Base-by-base conservation (phyloP, 768 basidiomycete genomes). In the Holtermannia corniformis region DNA sequence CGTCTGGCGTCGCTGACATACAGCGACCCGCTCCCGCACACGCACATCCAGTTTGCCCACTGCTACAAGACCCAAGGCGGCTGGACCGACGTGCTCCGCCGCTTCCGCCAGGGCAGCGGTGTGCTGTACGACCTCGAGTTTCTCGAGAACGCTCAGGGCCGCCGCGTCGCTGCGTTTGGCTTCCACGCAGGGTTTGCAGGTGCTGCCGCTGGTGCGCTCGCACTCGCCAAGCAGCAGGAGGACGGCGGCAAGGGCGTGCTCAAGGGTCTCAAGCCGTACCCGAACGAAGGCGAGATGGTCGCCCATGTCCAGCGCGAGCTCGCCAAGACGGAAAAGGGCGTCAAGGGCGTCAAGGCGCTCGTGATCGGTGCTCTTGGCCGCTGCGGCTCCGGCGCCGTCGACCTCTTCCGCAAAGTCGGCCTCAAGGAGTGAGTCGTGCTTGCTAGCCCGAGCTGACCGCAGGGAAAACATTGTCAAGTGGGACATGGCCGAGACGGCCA, bases 181-280 rank as follows among this genome's bases (percentile, higher is more conserved):
- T 99, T 85, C 76, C 87, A 97, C 71, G 95, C 95, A 12, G 95
- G 95, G 3, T 99, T 96, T 64, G 91, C 93, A n/a, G 95, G 95
- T 14, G 78, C 77, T 1, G 93, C 91, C 4, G 89, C 91, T 10
- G 77, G 76, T 32, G 87, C 86, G 5, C 79, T 97, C 23, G 89
- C 87, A 2, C 71, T 82, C 27, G 86, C 84, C 1, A 78, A 85
- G 20, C 79, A 84, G 49, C 77, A 78, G 57, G 75, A 78, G 44
- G 58, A 66, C 13, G 68, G 67, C 14, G 82, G 81, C 1, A 71
- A 79, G 62, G 71, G 67, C 11, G 60, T 59, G 3, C 75, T 93
- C 25, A 87, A 85, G 3, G 74, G 71, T 23, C 75, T 97, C 58
- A 78, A 83, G 58, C 87, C 95, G 3, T 99, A 84, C 64, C 75